Evolutionary conservation across 2,329 filamentous ascomycete genomes (phyloP).

Genomic region (Xylariaceae sp.): DNA sequence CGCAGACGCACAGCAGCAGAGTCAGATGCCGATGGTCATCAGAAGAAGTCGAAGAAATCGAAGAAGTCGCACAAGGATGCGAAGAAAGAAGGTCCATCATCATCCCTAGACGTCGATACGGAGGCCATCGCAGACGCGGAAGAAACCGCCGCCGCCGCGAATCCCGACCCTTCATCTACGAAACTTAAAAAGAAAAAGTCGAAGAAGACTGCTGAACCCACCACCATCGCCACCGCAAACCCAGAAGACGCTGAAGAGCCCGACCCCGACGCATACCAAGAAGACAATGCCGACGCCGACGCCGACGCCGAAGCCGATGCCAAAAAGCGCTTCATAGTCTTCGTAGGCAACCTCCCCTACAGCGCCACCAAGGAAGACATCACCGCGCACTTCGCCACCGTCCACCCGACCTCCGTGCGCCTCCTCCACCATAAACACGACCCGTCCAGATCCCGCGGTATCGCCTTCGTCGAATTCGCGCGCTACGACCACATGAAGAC

Average conservation of each 20-base stretch:
- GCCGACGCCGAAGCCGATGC: not conserved
- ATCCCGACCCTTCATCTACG: not conserved
- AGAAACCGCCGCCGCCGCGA: not conserved
- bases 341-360: constrained; percentile 88
- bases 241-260: constrained; percentile 4
- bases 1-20: constrained; percentile 24
- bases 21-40: too few species aligned
- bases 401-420: constrained; percentile 65
- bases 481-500: constrained; percentile 87
- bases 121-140: constrained; percentile 15
- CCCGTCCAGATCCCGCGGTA: constrained; percentile 62
- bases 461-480: constrained; percentile 85
- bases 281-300: constrained; percentile 18
- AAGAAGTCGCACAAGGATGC: constrained; percentile 19
- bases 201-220: constrained; percentile 20
- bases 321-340: constrained; percentile 64
- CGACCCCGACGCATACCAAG: constrained; percentile 9
- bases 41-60: constrained; percentile 8
- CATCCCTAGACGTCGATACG: not conserved
- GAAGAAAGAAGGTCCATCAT: not conserved
- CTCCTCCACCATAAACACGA: constrained; percentile 63
- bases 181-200: constrained; percentile 35
- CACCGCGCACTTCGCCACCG: constrained; percentile 68
- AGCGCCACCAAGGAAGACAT: constrained; percentile 67
- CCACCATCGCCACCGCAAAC: not conserved